These are phyloP conservation scores for Magnaporthales sp. DNA, from an alignment of 2,329 filamentous ascomycete species.

Conservation along the genomic window DNA sequence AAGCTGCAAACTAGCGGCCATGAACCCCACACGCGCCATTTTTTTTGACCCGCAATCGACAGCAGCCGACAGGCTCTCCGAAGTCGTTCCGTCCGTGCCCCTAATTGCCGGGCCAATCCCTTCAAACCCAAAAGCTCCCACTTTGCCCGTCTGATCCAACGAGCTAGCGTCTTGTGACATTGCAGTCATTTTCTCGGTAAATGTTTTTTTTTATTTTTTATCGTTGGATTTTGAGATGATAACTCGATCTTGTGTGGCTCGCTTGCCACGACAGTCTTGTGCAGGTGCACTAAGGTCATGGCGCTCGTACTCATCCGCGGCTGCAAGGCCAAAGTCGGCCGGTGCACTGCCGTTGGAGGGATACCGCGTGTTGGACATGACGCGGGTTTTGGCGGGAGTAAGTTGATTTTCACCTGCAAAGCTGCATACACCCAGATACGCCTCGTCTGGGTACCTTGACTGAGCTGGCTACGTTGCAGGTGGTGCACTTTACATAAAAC, in stretches of 20 bases:
- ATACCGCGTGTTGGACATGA: slow-evolving; percentile 91
- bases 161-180: neutral
- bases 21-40: neutral
- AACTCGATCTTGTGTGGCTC: neutral
- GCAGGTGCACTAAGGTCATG: neutral
- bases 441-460: neutral
- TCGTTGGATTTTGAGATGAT: neutral
- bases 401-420: slow-evolving; percentile 20
- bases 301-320: neutral
- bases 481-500: neutral
- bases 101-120: no score
- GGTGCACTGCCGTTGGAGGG: slow-evolving; percentile 62
- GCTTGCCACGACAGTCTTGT: neutral
- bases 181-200: neutral
- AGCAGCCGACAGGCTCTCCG: neutral
- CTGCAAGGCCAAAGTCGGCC: neutral
- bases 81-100: neutral
- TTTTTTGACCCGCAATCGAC: neutral
- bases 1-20: neutral
- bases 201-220: neutral
- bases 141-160: neutral
- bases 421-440: neutral
- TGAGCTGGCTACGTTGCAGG: neutral
- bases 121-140: neutral
- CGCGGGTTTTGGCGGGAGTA: slow-evolving; percentile 87